Percentiles rank a stretch among this genome's conserved stretches.
Conservation (phyloP, 2,329 filamentous ascomycete genomes). For the Aspergillus eucalypticola region DNA sequence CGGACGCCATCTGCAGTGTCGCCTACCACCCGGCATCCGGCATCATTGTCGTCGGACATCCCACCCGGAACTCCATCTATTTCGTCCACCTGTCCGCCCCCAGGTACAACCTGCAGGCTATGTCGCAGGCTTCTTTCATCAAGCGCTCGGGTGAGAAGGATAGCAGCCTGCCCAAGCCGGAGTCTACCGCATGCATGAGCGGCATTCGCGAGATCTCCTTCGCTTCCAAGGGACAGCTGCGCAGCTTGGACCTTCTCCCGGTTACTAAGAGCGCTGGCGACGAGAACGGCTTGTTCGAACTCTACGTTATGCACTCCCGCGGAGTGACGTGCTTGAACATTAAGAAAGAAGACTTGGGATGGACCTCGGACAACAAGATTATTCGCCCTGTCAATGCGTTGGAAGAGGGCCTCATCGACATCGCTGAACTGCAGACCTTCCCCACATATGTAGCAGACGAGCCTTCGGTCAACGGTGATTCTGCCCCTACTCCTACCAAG, state of each 20-base stretch:
- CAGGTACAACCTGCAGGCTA: constrained; percentile 76
- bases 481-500: constrained; percentile 35
- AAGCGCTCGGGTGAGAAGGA: constrained; percentile 74
- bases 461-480: constrained; percentile 49
- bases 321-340: constrained; percentile 89
- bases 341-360: constrained; percentile 86
- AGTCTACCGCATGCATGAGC: constrained; percentile 95
- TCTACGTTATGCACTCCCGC: constrained; percentile 97
- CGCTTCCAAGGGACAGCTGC: constrained; percentile 77
- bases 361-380: constrained; percentile 87
- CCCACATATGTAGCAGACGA: constrained; percentile 43
- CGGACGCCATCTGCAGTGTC: constrained; percentile 96
- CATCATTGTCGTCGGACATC: constrained; percentile 92
- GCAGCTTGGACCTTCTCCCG: constrained; percentile 85
- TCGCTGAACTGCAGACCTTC: constrained; percentile 65
- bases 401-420: constrained; percentile 70
- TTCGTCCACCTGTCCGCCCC: constrained; percentile 94
- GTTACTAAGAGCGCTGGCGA: constrained; percentile 56
- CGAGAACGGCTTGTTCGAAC: constrained; percentile 80
- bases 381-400: constrained; percentile 75
- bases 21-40: constrained; percentile 89
- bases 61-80: constrained; percentile 95
- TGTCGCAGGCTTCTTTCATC: constrained; percentile 88
- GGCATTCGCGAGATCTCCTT: constrained; percentile 95
- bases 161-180: constrained; percentile 73